Evolutionary conservation across 192 early-diverging fungal species (phyloP), one percentile per base, ranked within the genome.

Genomic region (Coemansia brasiliensis): DNA sequence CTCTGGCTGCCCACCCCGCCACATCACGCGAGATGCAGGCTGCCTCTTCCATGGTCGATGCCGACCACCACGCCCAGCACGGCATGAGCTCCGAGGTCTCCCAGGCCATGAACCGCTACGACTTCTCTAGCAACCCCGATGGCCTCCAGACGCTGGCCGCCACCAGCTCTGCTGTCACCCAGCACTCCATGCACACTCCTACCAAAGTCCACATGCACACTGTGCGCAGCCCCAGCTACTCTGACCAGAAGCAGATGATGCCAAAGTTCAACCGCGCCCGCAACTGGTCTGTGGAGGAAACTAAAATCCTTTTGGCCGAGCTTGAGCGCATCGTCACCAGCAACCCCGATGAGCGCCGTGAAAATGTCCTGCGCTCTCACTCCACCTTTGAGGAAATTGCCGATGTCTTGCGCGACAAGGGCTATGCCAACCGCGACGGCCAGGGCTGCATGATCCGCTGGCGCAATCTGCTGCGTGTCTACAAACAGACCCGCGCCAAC

Each of bases 381-480:
- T 22, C 66, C 39, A 80, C 77, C 17, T 80, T 72, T 51, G 77
- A 80, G 66, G 65, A 72, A 41, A 74, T 72, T 12, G 77, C 66
- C 32, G 67, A 74, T 49, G 54, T 52, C 12, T 63, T 80, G 55
- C 69, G 72, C 56, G 55, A 61, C 21, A 66, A 73, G 40, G 72
- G 67, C 26, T 80, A 70, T 44, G 27, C 35, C 35, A 67, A 68
- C 75, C 66, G 77, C 51, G 77, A 80, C 24, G 72, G 72, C 58
- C 77, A 80, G 39, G 77, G 70, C 8, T 80, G 77, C 59, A 74
- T 80, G 77, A 74, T 80, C 66, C 77, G 77, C 71, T 80, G 77
- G 77, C 77, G 77, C 77, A 80, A 80, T 39, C 80, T 92, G 38
- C 83, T 96, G 57, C 87, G 89, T 49, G 64, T 94, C 35, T 96